These are phyloP conservation scores for Phytophthora foliorum DNA, from an alignment of 352 stramenopile species.

Conservation along the genomic window DNA sequence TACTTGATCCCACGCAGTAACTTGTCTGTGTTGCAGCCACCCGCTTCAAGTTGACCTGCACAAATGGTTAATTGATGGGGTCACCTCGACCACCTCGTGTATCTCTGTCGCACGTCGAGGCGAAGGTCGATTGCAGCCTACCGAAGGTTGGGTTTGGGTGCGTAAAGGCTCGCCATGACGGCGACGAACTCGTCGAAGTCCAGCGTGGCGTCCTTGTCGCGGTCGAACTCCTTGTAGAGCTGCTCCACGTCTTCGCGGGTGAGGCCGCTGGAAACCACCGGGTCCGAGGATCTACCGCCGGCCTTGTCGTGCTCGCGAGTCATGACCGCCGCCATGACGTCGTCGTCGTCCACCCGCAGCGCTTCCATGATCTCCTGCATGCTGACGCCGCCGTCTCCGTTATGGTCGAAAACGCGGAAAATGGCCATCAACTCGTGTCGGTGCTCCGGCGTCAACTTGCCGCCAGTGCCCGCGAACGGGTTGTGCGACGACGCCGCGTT, in stretches of 20 bases:
- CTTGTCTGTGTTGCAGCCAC: constrained; percentile 25
- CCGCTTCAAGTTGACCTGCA: constrained; percentile 14
- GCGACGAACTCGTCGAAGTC: constrained; percentile 79
- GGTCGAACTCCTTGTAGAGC: constrained; percentile 68
- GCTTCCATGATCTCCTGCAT: constrained; percentile 83
- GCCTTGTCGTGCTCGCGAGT: constrained; percentile 41
- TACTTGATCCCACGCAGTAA: not conserved
- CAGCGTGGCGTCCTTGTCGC: constrained; percentile 57
- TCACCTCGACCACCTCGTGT: constrained; percentile 1
- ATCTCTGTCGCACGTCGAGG: constrained; percentile 25
- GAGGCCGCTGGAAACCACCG: constrained; percentile 47
- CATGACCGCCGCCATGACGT: constrained; percentile 58
- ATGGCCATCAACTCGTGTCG: constrained; percentile 63
- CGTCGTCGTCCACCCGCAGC: constrained; percentile 72
- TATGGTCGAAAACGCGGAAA: constrained; percentile 78
- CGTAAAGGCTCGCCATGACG: constrained; percentile 66
- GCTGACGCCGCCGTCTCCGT: constrained; percentile 69
- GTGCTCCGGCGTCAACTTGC: constrained; percentile 44
- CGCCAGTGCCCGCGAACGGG: not conserved
- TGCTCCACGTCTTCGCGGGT: constrained; percentile 67
- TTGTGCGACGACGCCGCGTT: constrained; percentile 1
- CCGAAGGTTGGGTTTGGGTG: constrained; percentile 17
- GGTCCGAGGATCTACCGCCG: not conserved
- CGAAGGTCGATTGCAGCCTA: constrained; percentile 1
- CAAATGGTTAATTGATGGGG: constrained; percentile 6